Conservation (phyloP, 208 protist genomes). For the Trypanosoma cruzi region DNA sequence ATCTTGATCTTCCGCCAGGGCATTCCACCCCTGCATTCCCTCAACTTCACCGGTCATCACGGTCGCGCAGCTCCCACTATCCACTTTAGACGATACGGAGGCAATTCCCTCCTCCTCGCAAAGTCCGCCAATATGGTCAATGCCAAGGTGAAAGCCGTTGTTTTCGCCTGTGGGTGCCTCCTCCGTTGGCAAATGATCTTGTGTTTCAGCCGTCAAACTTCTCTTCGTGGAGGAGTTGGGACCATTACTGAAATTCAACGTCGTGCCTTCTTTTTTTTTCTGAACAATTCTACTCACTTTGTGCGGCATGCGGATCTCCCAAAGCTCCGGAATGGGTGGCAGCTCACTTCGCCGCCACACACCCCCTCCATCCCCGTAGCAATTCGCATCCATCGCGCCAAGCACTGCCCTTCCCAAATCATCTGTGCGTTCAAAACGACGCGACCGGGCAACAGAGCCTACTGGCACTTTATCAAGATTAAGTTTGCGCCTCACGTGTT, state of each 20-base stretch:
- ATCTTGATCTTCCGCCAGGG: background rate
- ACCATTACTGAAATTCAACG: background rate
- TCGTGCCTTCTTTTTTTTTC: background rate
- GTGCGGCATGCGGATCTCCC: background rate
- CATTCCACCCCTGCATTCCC: background rate
- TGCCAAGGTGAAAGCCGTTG: too few species aligned
- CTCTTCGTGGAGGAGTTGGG: background rate
- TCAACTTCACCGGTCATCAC: too few species aligned
- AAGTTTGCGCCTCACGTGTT: background rate
- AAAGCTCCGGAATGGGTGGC: constrained; percentile 13
- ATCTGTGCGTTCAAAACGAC: background rate
- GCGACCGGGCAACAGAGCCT: background rate
- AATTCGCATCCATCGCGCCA: background rate
- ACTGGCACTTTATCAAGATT: background rate
- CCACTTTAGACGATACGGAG: too few species aligned
- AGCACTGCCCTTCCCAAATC: background rate
- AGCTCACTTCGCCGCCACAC: background rate
- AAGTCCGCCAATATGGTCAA: too few species aligned
- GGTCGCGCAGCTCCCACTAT: too few species aligned
- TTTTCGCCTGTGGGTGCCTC: too few species aligned
- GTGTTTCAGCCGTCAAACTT: background rate
- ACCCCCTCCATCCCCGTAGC: background rate
- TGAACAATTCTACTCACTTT: background rate
- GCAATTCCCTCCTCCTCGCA: too few species aligned
- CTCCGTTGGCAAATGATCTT: background rate